phyloP scores from a whole-genome alignment of 352 stramenopile genomes.

The Globisporangium parvum region DNA sequence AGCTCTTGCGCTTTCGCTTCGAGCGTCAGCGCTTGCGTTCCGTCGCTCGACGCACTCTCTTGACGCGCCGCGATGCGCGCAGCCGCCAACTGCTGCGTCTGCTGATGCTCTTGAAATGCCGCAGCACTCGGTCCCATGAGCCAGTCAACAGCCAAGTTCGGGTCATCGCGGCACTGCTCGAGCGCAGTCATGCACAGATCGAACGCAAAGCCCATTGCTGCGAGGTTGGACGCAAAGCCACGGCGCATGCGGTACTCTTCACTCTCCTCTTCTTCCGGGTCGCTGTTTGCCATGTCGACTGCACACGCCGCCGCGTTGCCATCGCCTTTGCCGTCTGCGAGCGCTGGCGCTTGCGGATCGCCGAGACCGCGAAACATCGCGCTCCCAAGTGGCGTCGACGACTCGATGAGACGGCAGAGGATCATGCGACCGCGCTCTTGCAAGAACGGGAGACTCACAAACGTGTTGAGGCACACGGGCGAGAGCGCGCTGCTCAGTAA shows the following conservation, averaged over 20 bases:
- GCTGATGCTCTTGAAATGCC: conserved; percentile 68
- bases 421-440: conserved; percentile 84
- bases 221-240: conserved; percentile 75
- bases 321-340: background rate
- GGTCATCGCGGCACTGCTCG: conserved; percentile 76
- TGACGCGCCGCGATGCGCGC: conserved; percentile 31
- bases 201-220: conserved; percentile 87
- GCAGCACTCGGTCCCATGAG: conserved; percentile 71
- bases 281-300: conserved; percentile 21
- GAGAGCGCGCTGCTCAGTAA: conserved; percentile 54
- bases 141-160: conserved; percentile 82
- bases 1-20: conserved; percentile 69
- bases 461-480: conserved; percentile 61
- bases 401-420: conserved; percentile 77
- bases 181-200: conserved; percentile 82
- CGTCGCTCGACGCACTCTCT: conserved; percentile 9
- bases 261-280: conserved; percentile 68
- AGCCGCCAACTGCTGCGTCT: conserved; percentile 44
- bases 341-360: conserved; percentile 43
- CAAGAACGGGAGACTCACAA: conserved; percentile 67
- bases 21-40: conserved; percentile 26
- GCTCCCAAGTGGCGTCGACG: conserved; percentile 64
- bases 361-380: conserved; percentile 72
- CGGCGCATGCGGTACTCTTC: conserved; percentile 65
- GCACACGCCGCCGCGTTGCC: conserved; percentile 9